Evolutionary conservation across 352 stramenopile species (phyloP).

Genomic region (Elongisporangium undulatum): DNA sequence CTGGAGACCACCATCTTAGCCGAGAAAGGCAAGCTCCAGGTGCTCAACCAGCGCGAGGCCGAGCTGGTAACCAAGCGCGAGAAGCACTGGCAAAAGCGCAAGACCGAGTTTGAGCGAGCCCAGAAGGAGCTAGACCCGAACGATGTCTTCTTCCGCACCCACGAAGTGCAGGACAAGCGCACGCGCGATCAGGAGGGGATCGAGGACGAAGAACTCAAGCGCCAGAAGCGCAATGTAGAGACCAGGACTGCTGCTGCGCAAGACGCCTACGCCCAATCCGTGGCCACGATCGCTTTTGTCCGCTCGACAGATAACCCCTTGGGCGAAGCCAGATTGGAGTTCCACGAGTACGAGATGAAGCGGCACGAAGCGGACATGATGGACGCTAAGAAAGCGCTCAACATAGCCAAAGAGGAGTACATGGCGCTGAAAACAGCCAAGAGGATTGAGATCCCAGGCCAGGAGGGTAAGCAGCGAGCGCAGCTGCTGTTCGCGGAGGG

Average conservation of each 20-base stretch:
- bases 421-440: slow-evolving; percentile 49
- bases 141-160: slow-evolving; percentile 72
- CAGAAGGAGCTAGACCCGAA: slow-evolving; percentile 73
- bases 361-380: slow-evolving; percentile 38
- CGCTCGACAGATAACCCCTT: slow-evolving; percentile 39
- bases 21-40: slow-evolving; percentile 59
- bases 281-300: slow-evolving; percentile 34
- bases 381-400: slow-evolving; percentile 36
- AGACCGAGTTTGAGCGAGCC: slow-evolving; percentile 56
- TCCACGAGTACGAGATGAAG: slow-evolving; percentile 58
- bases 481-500: slow-evolving; percentile 73
- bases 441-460: slow-evolving; percentile 25
- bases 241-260: slow-evolving; percentile 35
- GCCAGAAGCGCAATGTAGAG: slow-evolving; percentile 38
- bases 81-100: slow-evolving; percentile 56
- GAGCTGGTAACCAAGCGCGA: slow-evolving; percentile 45
- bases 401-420: slow-evolving; percentile 62
- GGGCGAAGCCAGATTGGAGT: slow-evolving; percentile 43
- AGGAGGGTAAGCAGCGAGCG: slow-evolving; percentile 51
- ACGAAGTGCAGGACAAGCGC: slow-evolving; percentile 57
- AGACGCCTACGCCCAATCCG: slow-evolving; percentile 22
- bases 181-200: slow-evolving; percentile 41
- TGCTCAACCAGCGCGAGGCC: slow-evolving; percentile 37
- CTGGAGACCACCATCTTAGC: slow-evolving; percentile 25
- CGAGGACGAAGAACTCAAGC: slow-evolving; percentile 50